Percentiles rank a stretch among this genome's conserved stretches.
Evolutionary conservation across 257 asterid genomes (phyloP).

Genomic region (Solanum clarkiae): DNA sequence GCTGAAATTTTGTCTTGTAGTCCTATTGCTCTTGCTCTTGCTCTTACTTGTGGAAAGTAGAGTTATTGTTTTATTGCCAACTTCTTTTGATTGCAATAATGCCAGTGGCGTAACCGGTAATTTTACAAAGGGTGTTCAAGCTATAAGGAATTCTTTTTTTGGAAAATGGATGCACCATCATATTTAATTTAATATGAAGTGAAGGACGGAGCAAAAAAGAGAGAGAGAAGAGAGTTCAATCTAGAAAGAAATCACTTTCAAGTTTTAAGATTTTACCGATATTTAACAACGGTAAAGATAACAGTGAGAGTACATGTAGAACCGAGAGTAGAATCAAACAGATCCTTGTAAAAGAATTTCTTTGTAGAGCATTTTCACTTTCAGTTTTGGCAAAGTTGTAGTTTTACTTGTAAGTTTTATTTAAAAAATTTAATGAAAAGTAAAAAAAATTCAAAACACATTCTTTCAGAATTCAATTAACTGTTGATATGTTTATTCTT

Average conservation of each 20-base stretch:
- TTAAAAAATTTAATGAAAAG: no score
- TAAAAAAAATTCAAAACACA: no score
- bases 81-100: neutral
- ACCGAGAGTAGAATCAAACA: no score
- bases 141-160: neutral
- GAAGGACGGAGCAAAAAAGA: neutral
- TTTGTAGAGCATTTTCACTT: no score
- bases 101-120: neutral
- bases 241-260: neutral
- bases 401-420: no score
- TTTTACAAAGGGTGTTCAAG: neutral
- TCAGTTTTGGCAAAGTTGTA: no score
- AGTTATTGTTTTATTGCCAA: neutral
- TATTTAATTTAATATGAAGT: neutral
- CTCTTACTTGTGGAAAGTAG: neutral
- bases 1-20: neutral
- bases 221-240: neutral
- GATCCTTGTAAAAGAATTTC: no score
- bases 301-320: no score
- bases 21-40: neutral
- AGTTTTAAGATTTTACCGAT: neutral
- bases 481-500: no score
- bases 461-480: no score
- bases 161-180: neutral
- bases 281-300: no score